Conservation (phyloP, 2,329 filamentous ascomycete genomes). For the Monosporascus sp. region DNA sequence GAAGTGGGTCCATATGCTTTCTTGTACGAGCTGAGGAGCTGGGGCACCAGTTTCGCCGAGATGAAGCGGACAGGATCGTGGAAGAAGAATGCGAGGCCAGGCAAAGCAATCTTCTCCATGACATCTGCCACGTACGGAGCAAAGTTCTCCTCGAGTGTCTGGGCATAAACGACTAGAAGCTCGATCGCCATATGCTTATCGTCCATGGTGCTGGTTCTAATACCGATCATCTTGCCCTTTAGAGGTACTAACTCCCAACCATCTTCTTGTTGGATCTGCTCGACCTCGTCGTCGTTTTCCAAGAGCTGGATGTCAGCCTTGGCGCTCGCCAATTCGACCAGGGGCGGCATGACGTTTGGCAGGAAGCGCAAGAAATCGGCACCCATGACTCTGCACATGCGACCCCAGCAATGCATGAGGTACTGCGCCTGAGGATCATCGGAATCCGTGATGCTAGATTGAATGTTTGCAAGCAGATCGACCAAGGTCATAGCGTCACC, state of each 20-base stretch:
- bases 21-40: constrained; percentile 90
- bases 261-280: constrained; percentile 87
- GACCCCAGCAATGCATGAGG: constrained; percentile 96
- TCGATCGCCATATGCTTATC: constrained; percentile 99
- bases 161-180: constrained; percentile 92
- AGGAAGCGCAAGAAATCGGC: constrained; percentile 90
- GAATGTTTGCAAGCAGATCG: constrained; percentile 79
- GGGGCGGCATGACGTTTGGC: constrained; percentile 86
- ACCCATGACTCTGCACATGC: constrained; percentile 94
- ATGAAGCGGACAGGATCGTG: constrained; percentile 95
- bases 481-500: constrained; percentile 83
- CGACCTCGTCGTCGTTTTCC: constrained; percentile 90
- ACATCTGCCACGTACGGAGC: constrained; percentile 88
- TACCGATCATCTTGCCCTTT: constrained; percentile 97
- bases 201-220: constrained; percentile 92
- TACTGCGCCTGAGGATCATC: constrained; percentile 97
- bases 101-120: constrained; percentile 93
- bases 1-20: constrained; percentile 81
- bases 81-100: constrained; percentile 96
- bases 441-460: constrained; percentile 77
- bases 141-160: constrained; percentile 89
- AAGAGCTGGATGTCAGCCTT: constrained; percentile 97
- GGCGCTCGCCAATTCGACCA: constrained; percentile 83
- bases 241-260: constrained; percentile 96
- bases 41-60: constrained; percentile 89